Evolutionary conservation across 2,329 filamentous ascomycete genomes (phyloP).

Genomic region (Neonectria neomacrospora): DNA sequence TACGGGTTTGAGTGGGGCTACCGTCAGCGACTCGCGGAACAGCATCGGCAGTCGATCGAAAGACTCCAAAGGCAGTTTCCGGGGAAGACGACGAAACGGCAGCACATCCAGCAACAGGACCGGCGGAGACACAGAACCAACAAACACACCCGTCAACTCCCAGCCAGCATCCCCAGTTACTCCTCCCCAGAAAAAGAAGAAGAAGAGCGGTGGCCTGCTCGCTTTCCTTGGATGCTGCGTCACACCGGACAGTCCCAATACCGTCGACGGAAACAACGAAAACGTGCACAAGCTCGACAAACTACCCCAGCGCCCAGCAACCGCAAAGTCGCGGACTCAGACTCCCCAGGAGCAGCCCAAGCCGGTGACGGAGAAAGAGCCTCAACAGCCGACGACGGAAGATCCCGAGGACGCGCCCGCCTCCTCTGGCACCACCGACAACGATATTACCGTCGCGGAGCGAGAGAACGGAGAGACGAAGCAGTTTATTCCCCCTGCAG

Average conservation of each 20-base stretch:
- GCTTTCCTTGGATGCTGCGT: conserved; percentile 75
- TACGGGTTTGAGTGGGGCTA: conserved; percentile 69
- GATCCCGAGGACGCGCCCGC: conserved; percentile 57
- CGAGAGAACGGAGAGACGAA: conserved; percentile 60
- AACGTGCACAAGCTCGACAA: conserved; percentile 69
- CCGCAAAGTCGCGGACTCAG: conserved; percentile 63
- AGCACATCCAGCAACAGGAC: conserved; percentile 75
- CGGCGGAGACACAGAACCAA: conserved; percentile 63
- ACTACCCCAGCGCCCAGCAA: conserved; percentile 64
- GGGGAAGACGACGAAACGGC: conserved; percentile 71
- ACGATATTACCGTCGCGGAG: conserved; percentile 57
- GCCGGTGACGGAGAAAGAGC: conserved; percentile 62
- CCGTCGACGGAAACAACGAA: conserved; percentile 63
- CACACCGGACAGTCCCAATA: conserved; percentile 68
- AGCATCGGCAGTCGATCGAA: conserved; percentile 73
- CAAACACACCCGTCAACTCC: conserved; percentile 60
- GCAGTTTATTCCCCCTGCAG: conserved; percentile 53
- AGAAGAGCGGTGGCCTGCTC: conserved; percentile 65
- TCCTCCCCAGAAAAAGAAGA: conserved; percentile 65
- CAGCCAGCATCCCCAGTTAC: conserved; percentile 63
- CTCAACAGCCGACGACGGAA: conserved; percentile 49
- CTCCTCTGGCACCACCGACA: conserved; percentile 59
- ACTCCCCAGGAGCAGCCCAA: conserved; percentile 63
- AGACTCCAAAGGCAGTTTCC: conserved; percentile 72
- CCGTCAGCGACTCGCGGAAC: conserved; percentile 68